phyloP scores from a whole-genome alignment of 192 early-diverging fungal species.

The Chytriomyces confervae region DNA sequence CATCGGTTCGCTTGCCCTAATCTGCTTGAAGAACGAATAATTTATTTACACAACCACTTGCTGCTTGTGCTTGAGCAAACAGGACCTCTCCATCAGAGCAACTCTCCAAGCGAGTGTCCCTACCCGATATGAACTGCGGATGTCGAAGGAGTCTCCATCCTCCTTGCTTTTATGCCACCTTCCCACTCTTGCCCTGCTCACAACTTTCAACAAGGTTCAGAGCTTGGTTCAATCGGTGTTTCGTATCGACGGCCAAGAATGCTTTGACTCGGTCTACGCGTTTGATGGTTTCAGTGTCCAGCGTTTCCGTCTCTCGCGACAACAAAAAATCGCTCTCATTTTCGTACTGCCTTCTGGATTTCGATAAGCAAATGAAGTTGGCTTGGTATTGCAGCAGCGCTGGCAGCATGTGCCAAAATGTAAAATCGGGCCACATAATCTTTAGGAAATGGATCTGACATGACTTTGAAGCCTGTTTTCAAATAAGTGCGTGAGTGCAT shows the following conservation, averaged over 20 bases:
- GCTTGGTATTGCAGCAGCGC: conserved; percentile 83
- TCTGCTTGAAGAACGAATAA: background rate
- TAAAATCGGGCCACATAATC: conserved; percentile 95
- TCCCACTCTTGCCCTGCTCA: background rate
- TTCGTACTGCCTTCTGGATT: background rate
- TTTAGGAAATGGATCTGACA: conserved; percentile 88
- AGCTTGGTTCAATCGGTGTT: background rate
- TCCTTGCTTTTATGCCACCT: background rate
- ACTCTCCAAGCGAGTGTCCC: background rate
- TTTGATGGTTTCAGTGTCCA: background rate
- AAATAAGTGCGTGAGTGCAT: too few relatives aligned
- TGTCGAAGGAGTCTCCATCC: background rate
- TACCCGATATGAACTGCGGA: background rate
- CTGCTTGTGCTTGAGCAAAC: background rate
- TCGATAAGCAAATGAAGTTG: background rate
- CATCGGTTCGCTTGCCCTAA: background rate
- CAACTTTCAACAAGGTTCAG: too few relatives aligned
- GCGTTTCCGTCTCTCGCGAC: background rate
- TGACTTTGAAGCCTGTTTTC: conserved; percentile 48
- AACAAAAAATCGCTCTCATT: conserved; percentile 1
- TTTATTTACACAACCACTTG: background rate
- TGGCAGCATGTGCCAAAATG: conserved; percentile 81
- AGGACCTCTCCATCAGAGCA: background rate
- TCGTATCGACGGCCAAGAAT: conserved; percentile 9
- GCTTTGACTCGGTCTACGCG: background rate